Base-by-base conservation (phyloP, 371 early-diverging fungal genomes). In the Mucor saturninus region DNA sequence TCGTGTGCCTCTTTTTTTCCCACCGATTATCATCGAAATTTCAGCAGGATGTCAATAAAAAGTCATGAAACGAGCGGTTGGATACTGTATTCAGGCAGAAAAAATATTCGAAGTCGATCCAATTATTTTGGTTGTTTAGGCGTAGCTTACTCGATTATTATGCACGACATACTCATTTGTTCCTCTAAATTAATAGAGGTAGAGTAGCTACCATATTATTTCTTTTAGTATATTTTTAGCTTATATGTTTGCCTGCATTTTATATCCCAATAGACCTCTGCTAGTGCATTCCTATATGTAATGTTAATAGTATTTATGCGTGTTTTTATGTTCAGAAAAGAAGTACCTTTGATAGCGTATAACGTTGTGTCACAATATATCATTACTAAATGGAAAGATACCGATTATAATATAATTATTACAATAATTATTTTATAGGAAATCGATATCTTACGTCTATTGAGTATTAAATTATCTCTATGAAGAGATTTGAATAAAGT, bases 11-110 rank as follows among this genome's bases (percentile, higher is more conserved):
- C n/a, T n/a, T n/a, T n/a, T n/a, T 39, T 42, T 50, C 46, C 11
- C 56, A 26, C 60, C 42, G 8, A 51, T 51, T 3, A 31, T 59
- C 8, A 59, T 51, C 3, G 60, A 59, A 21, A 9, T 51, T 50
- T 32, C 52, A 59, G 42, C 52, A 51, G n/a, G n/a, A 49, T 52
- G 51, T 59, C 26, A 39, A 59, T 15, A 57, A 57, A 5, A 28
- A 50, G 13, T 39, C 29, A 59, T 59, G 40, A 50, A 38, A 59
- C 49, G 51, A 50, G 59, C 50, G 39, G 49, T 59, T 50, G 59
- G 59, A 14, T 50, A 59, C 13, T 50, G 38, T 50, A 35, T 59
- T 59, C 51, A 59, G 51, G 30, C 42, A 51, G 9, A 51, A 10
- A 59, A 59, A 51, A 51, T 42, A 51, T 51, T 59, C 15, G 52